Evolutionary conservation across 2,329 filamentous ascomycete genomes (phyloP).

Genomic region (Colletotrichum sp.): DNA sequence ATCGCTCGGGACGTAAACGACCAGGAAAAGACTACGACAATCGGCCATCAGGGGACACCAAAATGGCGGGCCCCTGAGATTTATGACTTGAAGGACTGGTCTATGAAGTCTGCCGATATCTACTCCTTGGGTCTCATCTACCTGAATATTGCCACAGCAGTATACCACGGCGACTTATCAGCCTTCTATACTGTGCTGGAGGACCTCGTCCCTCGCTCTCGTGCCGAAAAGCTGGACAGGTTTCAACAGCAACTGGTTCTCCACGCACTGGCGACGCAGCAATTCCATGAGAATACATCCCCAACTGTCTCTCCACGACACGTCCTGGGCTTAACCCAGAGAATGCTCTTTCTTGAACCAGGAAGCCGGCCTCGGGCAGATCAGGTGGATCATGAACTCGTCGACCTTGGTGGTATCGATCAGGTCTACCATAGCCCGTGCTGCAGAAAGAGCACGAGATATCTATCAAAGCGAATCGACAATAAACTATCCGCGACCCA

Average conservation of each 20-base stretch:
- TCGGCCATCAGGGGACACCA: conserved; percentile 43
- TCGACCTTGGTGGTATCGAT: conserved; percentile 49
- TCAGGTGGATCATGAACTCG: conserved; percentile 44
- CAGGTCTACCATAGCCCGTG: conserved; percentile 52
- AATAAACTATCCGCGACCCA: conserved; percentile 30
- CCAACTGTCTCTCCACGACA: conserved; percentile 46
- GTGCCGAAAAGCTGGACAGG: conserved; percentile 37
- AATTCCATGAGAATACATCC: conserved; percentile 38
- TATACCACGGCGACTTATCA: conserved; percentile 43
- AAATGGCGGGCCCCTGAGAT: conserved; percentile 53
- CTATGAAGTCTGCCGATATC: conserved; percentile 52
- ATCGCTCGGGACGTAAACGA: conserved; percentile 51
- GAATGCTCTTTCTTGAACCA: conserved; percentile 38
- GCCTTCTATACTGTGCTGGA: conserved; percentile 36
- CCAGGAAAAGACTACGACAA: conserved; percentile 48
- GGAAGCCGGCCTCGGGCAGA: conserved; percentile 36
- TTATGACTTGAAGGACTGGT: conserved; percentile 38
- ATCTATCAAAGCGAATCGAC: conserved; percentile 42
- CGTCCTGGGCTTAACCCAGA: conserved; percentile 38
- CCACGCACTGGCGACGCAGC: conserved; percentile 40
- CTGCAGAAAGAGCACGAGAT: conserved; percentile 41
- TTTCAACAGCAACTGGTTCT: conserved; percentile 38
- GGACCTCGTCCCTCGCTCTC: conserved; percentile 34
- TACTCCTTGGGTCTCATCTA: conserved; percentile 53
- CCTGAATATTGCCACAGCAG: conserved; percentile 46